A percentile compares a stretch with the other conserved stretches of the same genome.
Conservation (phyloP, 208 protist genomes). For the Trypanosoma cruzi region DNA sequence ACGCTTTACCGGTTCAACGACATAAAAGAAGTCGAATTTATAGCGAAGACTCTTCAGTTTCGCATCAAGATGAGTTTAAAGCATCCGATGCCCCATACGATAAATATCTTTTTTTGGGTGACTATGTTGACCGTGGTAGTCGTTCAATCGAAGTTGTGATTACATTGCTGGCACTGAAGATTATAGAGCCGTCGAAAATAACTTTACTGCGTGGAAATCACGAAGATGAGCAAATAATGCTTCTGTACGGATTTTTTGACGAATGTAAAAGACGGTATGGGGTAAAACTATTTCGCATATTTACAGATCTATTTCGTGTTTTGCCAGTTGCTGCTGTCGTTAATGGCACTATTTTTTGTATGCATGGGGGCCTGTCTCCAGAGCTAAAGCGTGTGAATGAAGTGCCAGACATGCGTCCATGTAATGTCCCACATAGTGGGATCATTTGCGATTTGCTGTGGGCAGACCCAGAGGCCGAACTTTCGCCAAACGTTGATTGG, state of each 20-base stretch:
- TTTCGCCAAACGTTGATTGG: constrained; percentile 96
- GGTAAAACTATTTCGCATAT: constrained; percentile 98
- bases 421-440: constrained; percentile 97
- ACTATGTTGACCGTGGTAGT: constrained; percentile 98
- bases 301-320: constrained; percentile 98
- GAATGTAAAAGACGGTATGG: constrained; percentile 98
- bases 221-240: constrained; percentile 98
- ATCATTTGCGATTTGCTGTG: constrained; percentile 99
- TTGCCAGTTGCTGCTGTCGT: constrained; percentile 98
- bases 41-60: constrained; percentile 12
- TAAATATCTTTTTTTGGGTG: constrained; percentile 94
- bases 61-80: not conserved
- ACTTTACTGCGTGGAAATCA: constrained; percentile 99
- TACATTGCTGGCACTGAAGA: constrained; percentile 95
- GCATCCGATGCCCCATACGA: constrained; percentile 47
- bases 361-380: constrained; percentile 97
- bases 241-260: constrained; percentile 99
- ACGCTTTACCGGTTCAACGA: constrained; percentile 1
- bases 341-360: constrained; percentile 99
- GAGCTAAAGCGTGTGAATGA: constrained; percentile 93
- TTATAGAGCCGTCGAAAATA: constrained; percentile 97
- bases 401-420: constrained; percentile 96
- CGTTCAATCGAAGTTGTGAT: constrained; percentile 96
- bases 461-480: constrained; percentile 97
- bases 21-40: constrained; percentile 11